Base-by-base conservation (phyloP, 345 rosid genomes). In the Acer campestre region DNA sequence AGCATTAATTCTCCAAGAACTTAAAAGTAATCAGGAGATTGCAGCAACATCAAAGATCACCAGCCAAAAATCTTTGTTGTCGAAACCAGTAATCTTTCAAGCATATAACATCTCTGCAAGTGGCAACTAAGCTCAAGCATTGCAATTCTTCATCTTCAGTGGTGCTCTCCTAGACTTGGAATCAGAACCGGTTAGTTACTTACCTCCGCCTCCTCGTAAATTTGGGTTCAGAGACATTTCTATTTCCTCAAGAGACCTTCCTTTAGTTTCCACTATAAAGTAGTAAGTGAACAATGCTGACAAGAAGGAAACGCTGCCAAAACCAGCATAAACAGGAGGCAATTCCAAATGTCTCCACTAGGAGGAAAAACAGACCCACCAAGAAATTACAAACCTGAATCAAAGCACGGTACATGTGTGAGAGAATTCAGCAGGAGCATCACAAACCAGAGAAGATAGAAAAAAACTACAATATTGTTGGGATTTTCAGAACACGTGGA, bases 161-260 rank as follows among this genome's bases (percentile, higher is more conserved):
- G 11, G 42, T 29, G 31, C 64, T 44, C 29, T 53, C 22, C 31
- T 31, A 31, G 51, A 16, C 31, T 46, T 77, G 62, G 55, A 62
- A 66, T 58, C 61, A 56, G 23, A 63, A 35, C 11, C 10, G 55
- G 53, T 76, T 71, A 44, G 74, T 83, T 61, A 25, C 70, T 59
- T 46, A 46, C 49, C 49, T 18, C 25, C 87, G 42, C 78, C 71
- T 23, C 17, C 49, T 23, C 20, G 51, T n/a, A 76, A 18, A 20
- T 76, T 83, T 71, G 86, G 81, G 77, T 84, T 88, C 4, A 90
- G 75, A 35, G 93, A 91, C 84, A 87, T 74, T 82, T 93, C 97
- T 55, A 91, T 93, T 83, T 91, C 97, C 78, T 91, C 92, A 0
- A 93, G 91, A 31, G 98, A 87, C 18, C 93, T 88, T 18, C 97